phyloP scores from a whole-genome alignment of 305 asterid species.

The Fraxinus albicans region DNA sequence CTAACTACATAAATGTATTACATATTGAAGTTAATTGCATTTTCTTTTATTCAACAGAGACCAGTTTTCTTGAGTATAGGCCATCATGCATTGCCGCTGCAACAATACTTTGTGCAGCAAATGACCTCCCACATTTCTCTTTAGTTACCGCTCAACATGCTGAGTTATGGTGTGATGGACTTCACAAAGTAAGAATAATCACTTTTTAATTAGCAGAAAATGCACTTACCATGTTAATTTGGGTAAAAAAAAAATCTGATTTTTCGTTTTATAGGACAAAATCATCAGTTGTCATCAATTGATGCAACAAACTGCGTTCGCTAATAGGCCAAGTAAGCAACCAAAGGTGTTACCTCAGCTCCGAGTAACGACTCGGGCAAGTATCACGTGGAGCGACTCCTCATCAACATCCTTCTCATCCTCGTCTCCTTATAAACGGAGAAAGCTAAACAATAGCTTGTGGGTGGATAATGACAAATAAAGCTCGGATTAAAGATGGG shows the following conservation, averaged over 20 bases:
- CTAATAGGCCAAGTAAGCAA: slow-evolving; percentile 42
- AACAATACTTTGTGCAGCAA: slow-evolving; percentile 63
- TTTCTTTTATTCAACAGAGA: slow-evolving; percentile 38
- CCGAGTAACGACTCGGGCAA: slow-evolving; percentile 66
- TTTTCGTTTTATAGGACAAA: slow-evolving; percentile 51
- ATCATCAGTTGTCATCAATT: slow-evolving; percentile 54
- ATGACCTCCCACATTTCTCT: slow-evolving; percentile 59
- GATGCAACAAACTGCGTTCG: slow-evolving; percentile 31
- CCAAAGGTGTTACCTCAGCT: slow-evolving; percentile 72
- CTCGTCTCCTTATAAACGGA: slow-evolving; percentile 57
- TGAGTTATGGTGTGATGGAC: slow-evolving; percentile 76
- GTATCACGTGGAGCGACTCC: slow-evolving; percentile 42
- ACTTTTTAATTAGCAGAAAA: neutral
- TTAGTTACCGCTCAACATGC: slow-evolving; percentile 62
- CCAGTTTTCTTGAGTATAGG: slow-evolving; percentile 59
- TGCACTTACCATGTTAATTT: slow-evolving; percentile 4
- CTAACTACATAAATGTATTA: neutral
- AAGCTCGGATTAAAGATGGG: slow-evolving; percentile 35
- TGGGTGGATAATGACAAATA: slow-evolving; percentile 62
- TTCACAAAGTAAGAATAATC: slow-evolving; percentile 44
- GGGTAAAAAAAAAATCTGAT: neutral
- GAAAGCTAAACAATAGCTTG: slow-evolving; percentile 52
- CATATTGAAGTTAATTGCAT: neutral
- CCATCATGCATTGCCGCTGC: slow-evolving; percentile 89
- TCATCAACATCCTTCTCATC: slow-evolving; percentile 49